Base-by-base conservation (phyloP, 805 yeast genomes). In the Barnettozyma siamensis region DNA sequence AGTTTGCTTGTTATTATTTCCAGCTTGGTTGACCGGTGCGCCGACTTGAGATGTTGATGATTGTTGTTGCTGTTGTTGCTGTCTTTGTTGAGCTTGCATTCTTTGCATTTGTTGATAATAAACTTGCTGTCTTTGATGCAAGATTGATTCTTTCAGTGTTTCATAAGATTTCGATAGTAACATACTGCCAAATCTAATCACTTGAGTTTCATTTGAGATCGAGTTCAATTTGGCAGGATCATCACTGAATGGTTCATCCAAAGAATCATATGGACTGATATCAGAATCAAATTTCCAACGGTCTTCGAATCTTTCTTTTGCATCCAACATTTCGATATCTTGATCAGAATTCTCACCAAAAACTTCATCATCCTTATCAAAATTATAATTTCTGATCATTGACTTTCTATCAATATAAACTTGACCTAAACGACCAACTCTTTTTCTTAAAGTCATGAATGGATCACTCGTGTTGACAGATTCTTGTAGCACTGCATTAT, bases 121-220 rank as follows among this genome's bases (percentile, higher is more conserved):
- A 26, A 60, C 54, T 36, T 61, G 65, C 62, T 76, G 88, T 63
- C 81, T 79, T 50, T 93, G 72, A 62, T 80, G 79, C 54, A 78
- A 73, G 41, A 85, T 78, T 17, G 89, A 83, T 57, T 88, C 88
- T 52, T 87, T 69, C 48, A 81, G 66, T 38, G 80, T 73, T 40
- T 88, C 96, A 57, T 85, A 85, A 0, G 96, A 81, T 60, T 89
- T 91, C 4, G 93, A 78, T 32, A 88, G 69, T 26, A 91, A 64
- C 96, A 88, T 88, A 7, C 95, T 78, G 8, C 96, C 96, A 63
- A 89, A 89, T 45, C 97, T 70, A 24, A 91, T 85, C 1, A 85
- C 80, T 62, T 89, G 97, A 2, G 96, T 88, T 38, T 81, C 91
- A 40, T 82, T 82, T 12, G 88, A 76, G 32, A 89, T 87, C 48